Conservation (phyloP, 306 rosid species). For the Pterocarpus macrocarpus region DNA sequence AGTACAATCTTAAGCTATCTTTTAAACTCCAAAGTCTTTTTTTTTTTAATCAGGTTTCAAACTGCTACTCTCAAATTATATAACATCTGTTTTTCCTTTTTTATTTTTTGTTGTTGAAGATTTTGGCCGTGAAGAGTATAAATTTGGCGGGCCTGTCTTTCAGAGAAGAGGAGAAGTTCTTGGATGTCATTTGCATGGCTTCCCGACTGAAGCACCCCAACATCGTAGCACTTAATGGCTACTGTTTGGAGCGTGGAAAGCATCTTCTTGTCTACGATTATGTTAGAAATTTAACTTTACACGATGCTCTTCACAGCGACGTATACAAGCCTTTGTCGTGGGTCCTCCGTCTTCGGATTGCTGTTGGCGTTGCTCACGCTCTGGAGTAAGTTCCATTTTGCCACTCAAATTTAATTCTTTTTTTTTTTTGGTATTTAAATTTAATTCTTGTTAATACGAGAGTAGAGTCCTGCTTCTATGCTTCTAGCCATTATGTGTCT, state of each 20-base stretch:
- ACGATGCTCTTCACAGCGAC: slow-evolving; percentile 66
- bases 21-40: neutral
- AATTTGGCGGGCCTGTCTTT: slow-evolving; percentile 60
- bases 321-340: slow-evolving; percentile 71
- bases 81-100: neutral
- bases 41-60: slow-evolving; percentile 16
- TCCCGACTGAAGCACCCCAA: slow-evolving; percentile 79
- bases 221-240: slow-evolving; percentile 72
- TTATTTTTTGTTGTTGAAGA: slow-evolving; percentile 43
- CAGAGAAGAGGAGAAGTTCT: slow-evolving; percentile 71
- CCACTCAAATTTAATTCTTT: slow-evolving; percentile 15
- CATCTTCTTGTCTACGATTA: slow-evolving; percentile 73
- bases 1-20: slow-evolving; percentile 52
- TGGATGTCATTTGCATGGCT: slow-evolving; percentile 74
- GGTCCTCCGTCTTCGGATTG: slow-evolving; percentile 75
- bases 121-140: slow-evolving; percentile 75
- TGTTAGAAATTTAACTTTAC: slow-evolving; percentile 66
- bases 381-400: slow-evolving; percentile 68
- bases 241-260: slow-evolving; percentile 78
- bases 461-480: neutral
- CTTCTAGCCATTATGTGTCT: neutral
- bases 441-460: neutral
- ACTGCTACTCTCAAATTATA: slow-evolving; percentile 7
- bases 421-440: no score
- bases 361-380: slow-evolving; percentile 78